phyloP scores from a whole-genome alignment of 2,329 filamentous ascomycete species.

The Nakataea oryzae region DNA sequence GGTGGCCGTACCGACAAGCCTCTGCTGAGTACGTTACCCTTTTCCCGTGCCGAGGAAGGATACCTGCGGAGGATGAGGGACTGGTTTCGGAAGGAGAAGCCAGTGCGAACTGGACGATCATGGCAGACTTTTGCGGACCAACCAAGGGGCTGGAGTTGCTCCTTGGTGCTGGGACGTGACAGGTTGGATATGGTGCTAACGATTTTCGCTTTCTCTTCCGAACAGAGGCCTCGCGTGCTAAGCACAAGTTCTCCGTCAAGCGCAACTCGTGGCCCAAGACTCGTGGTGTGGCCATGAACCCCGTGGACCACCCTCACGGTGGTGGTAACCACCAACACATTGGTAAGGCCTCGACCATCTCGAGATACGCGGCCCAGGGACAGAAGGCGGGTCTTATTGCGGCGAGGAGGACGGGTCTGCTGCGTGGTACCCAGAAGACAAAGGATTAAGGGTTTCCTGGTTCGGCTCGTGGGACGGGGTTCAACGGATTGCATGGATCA shows the following conservation, averaged over 20 bases:
- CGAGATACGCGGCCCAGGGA: conserved; percentile 92
- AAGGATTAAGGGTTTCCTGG: conserved; percentile 74
- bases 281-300: conserved; percentile 99
- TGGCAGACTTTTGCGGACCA: neutral
- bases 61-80: neutral
- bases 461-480: conserved; percentile 54
- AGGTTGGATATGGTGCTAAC: neutral
- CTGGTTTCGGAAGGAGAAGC: neutral
- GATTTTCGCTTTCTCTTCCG: neutral
- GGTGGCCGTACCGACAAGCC: conserved; percentile 99
- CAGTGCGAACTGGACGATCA: neutral
- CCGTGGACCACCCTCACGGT: conserved; percentile 97
- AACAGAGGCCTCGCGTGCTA: conserved; percentile 94
- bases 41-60: neutral
- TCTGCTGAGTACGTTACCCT: conserved; percentile 63
- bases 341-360: conserved; percentile 99
- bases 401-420: conserved; percentile 97
- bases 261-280: conserved; percentile 99
- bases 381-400: conserved; percentile 99
- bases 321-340: conserved; percentile 99
- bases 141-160: neutral
- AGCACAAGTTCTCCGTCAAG: conserved; percentile 99
- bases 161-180: neutral
- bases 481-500: conserved; percentile 51
- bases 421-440: conserved; percentile 99